Evolutionary conservation across 805 yeast genomes (phyloP).

Genomic region (Candida insectorum): DNA sequence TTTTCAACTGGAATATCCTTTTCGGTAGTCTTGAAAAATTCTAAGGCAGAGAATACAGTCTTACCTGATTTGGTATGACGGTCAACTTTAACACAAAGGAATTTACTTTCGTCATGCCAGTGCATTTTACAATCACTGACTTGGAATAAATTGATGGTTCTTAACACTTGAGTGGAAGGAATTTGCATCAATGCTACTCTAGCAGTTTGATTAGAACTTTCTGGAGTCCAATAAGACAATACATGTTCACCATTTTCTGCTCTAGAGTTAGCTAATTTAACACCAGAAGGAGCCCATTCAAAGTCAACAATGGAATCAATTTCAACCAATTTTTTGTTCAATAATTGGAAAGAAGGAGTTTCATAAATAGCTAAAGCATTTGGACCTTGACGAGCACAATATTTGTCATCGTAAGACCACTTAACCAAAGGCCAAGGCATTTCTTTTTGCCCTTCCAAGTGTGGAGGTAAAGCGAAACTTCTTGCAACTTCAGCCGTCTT

Average conservation of each 20-base stretch:
- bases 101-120: slow-evolving; percentile 90
- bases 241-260: slow-evolving; percentile 58
- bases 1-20: slow-evolving; percentile 93
- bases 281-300: slow-evolving; percentile 91
- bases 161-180: slow-evolving; percentile 75
- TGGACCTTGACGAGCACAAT: slow-evolving; percentile 93
- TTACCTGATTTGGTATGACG: slow-evolving; percentile 95
- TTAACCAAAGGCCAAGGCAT: slow-evolving; percentile 95
- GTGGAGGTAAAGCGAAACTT: slow-evolving; percentile 86
- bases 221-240: slow-evolving; percentile 97
- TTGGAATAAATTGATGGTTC: slow-evolving; percentile 93
- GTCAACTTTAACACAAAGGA: slow-evolving; percentile 89
- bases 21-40: slow-evolving; percentile 83
- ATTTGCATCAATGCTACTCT: slow-evolving; percentile 88
- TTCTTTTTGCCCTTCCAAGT: slow-evolving; percentile 61
- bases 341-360: slow-evolving; percentile 67
- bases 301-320: slow-evolving; percentile 85
- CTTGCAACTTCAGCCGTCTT: slow-evolving; percentile 77
- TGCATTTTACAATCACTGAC: slow-evolving; percentile 85
- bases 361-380: slow-evolving; percentile 91
- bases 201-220: slow-evolving; percentile 86
- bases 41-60: slow-evolving; percentile 86
- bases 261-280: slow-evolving; percentile 56
- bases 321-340: slow-evolving; percentile 83
- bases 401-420: slow-evolving; percentile 91